Evolutionary conservation across 1,139 yeast genomes (phyloP), one percentile per base, ranked within the genome.

Genomic region (Suhomyces bokatorum): DNA sequence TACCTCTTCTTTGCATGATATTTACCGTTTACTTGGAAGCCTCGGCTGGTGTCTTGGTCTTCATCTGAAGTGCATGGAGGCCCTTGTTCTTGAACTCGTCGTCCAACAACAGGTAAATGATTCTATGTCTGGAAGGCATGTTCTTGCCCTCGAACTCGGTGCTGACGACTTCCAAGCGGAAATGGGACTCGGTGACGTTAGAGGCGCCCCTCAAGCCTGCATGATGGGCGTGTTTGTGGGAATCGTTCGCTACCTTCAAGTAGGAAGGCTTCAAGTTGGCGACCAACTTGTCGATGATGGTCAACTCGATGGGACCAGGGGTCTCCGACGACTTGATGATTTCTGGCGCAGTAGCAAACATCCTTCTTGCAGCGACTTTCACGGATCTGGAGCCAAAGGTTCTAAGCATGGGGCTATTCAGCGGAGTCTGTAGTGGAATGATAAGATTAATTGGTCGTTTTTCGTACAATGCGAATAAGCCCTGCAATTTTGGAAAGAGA

Each of bases 211-310:
- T 76, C 73, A 89, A 78, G 1, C 96, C 93, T 45, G 83, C 85
- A 63, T 93, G 99, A 55, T 89, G 95, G 2, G 91, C 80, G 64
- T 93, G 99, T 62, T 87, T 86, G 63, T 81, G 82, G 3, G 97
- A 88, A 64, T 93, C 98, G 62, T 93, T 93, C 49, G 72, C 73
- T 20, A 89, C 72, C 42, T 77, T 78, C 36, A 88, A 69, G 44
- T 60, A 66, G 1, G 70, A 50, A 0, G 93, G 88, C 8, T 73
- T 63, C 50, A 87, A 73, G 9, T 67, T 64, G 2, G 57, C 51
- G 20, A 63, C 56, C 16, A 87, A 58, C 56, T 83, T 83, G 7
- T 64, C 52, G 27, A 64, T 64, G 33, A 85, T 81, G 32, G 70
- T 58, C 12, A 63, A 58, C 46, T 85, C 84, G 31, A 83, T 72